Evolutionary conservation across 1,284 basidiomycete species (phyloP).

Genomic region (Neotropicomus parvogracilis): DNA sequence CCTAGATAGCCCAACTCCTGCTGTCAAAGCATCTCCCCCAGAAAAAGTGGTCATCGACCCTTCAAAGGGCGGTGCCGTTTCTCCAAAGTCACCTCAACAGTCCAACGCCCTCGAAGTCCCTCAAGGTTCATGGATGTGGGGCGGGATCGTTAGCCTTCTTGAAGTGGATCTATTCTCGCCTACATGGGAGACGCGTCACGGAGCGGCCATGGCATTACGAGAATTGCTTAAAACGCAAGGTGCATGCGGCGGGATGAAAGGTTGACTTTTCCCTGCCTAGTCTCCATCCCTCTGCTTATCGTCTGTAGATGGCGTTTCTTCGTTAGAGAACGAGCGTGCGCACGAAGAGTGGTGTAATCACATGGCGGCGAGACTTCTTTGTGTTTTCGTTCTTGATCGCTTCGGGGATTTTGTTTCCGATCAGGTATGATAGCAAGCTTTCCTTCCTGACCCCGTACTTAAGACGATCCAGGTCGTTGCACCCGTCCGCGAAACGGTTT

Average conservation of each 20-base stretch:
- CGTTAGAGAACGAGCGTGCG: slow-evolving; percentile 56
- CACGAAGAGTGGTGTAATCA: slow-evolving; percentile 90
- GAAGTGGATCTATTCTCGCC: slow-evolving; percentile 85
- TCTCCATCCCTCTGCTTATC: slow-evolving; percentile 1
- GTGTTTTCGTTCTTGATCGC: slow-evolving; percentile 91
- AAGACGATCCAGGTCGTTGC: slow-evolving; percentile 70
- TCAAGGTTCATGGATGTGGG: slow-evolving; percentile 86
- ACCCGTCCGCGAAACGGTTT: slow-evolving; percentile 94
- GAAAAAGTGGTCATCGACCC: slow-evolving; percentile 76
- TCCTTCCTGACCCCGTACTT: not conserved
- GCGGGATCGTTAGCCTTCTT: slow-evolving; percentile 77
- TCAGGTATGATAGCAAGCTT: slow-evolving; percentile 47
- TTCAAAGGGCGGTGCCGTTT: slow-evolving; percentile 75
- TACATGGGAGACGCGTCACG: slow-evolving; percentile 93
- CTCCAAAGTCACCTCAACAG: slow-evolving; percentile 69
- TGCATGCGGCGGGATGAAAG: slow-evolving; percentile 75
- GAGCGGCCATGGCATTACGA: slow-evolving; percentile 87
- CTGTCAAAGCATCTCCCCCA: slow-evolving; percentile 32
- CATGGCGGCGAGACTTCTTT: slow-evolving; percentile 82
- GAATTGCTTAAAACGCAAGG: slow-evolving; percentile 90
- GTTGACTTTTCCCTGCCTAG: slow-evolving; percentile 35
- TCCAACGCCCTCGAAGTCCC: slow-evolving; percentile 70
- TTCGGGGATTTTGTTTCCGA: slow-evolving; percentile 98
- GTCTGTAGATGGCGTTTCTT: slow-evolving; percentile 44
- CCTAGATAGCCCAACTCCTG: slow-evolving; percentile 51